These are phyloP conservation scores for Striga asiatica DNA, from an alignment of 257 asterid genomes.

Conservation along the genomic window DNA sequence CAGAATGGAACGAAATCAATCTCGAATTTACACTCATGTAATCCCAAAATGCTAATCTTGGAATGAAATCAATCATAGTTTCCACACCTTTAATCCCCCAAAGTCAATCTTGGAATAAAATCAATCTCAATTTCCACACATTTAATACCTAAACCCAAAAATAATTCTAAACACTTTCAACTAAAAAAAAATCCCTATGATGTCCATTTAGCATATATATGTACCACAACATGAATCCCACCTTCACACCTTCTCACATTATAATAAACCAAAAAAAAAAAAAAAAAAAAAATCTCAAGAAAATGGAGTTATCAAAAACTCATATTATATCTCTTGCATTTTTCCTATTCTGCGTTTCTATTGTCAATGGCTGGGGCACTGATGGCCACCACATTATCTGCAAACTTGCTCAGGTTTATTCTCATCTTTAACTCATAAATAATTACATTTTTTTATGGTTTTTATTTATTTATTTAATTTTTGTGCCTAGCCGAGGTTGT, in stretches of 20 bases:
- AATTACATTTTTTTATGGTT: not conserved
- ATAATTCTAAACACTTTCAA: too few relatives aligned
- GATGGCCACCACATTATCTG: conserved; percentile 78
- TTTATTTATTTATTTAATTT: not conserved
- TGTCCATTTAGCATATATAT: conserved; percentile 9
- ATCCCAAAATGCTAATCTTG: too few relatives aligned
- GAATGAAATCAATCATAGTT: too few relatives aligned
- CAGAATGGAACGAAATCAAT: too few relatives aligned
- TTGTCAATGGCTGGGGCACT: conserved; percentile 60
- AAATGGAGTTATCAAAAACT: conserved; percentile 30
- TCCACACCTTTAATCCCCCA: too few relatives aligned
- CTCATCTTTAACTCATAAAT: not conserved
- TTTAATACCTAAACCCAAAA: not conserved
- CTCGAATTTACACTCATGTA: too few relatives aligned
- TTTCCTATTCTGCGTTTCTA: conserved; percentile 21
- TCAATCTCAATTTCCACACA: not conserved
- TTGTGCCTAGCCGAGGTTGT: conserved; percentile 55
- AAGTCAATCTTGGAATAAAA: too few relatives aligned
- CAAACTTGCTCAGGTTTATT: conserved; percentile 64
- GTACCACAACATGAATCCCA: not conserved
- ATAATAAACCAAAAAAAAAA: too few relatives aligned
- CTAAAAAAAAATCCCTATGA: too few relatives aligned
- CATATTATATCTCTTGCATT: conserved; percentile 18
- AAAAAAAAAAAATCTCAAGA: not conserved
- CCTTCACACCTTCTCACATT: too few relatives aligned